A percentile compares a stretch with the other conserved stretches of the same genome.
Evolutionary conservation across 257 asterid species (phyloP).

Genomic region (Salvia miltiorrhiza): DNA sequence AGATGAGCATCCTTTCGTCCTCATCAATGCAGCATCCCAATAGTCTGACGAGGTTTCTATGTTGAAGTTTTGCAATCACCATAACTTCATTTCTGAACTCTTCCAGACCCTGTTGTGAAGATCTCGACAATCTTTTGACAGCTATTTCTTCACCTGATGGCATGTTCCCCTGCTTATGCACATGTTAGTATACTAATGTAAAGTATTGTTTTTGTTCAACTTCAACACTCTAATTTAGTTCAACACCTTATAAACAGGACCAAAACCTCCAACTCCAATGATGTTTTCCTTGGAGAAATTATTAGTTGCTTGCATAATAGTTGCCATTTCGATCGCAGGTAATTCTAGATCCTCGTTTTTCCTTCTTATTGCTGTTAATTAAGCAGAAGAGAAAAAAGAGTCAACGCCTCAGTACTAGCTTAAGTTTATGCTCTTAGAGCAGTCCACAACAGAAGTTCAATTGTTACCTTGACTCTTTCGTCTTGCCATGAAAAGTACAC

Average conservation of each 20-base stretch:
- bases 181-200: background rate
- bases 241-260: constrained; percentile 41
- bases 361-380: background rate
- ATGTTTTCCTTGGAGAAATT: constrained; percentile 37
- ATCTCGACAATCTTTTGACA: constrained; percentile 38
- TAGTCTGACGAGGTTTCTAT: constrained; percentile 41
- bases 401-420: background rate
- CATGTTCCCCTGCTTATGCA: constrained; percentile 31
- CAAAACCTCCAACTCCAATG: constrained; percentile 35
- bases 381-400: background rate
- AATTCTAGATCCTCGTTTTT: constrained; percentile 25
- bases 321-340: constrained; percentile 27
- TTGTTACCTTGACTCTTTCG: constrained; percentile 11
- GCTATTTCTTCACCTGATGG: constrained; percentile 31
- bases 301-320: constrained; percentile 31
- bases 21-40: constrained; percentile 41
- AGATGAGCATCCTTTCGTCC: constrained; percentile 41
- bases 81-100: constrained; percentile 31
- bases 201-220: background rate
- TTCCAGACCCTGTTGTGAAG: constrained; percentile 39
- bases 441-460: background rate
- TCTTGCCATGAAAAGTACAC: background rate
- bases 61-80: constrained; percentile 44
- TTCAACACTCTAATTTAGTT: background rate
- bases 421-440: background rate